Evolutionary conservation across 768 basidiomycete species (phyloP).

Genomic region (Lentinula sp.): DNA sequence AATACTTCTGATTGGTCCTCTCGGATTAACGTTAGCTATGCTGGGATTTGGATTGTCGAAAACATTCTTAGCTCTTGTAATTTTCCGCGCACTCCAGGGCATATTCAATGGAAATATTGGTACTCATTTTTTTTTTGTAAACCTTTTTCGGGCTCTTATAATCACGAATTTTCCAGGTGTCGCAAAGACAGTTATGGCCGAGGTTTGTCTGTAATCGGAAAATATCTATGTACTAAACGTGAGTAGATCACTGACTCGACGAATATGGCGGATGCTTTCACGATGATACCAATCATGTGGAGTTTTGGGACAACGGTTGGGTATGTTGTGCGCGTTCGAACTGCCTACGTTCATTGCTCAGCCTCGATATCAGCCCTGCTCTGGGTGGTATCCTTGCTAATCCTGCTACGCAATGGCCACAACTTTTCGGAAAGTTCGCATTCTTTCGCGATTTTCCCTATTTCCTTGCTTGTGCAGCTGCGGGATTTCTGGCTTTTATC

Average conservation of each 20-base stretch:
- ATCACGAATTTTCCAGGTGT: slow-evolving; percentile 10
- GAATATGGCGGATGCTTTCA: slow-evolving; percentile 22
- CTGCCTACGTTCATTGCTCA: neutral
- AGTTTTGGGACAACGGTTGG: slow-evolving; percentile 19
- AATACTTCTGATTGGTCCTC: slow-evolving; percentile 21
- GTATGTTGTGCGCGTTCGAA: slow-evolving; percentile 7
- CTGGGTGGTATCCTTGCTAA: slow-evolving; percentile 26
- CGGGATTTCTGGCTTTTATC: slow-evolving; percentile 16
- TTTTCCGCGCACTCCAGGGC: slow-evolving; percentile 20
- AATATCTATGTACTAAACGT: neutral
- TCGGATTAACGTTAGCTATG: slow-evolving; percentile 20
- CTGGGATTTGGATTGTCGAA: slow-evolving; percentile 23
- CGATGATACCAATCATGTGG: slow-evolving; percentile 20
- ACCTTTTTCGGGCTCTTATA: neutral
- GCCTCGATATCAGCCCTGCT: slow-evolving; percentile 13
- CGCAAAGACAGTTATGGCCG: slow-evolving; percentile 23
- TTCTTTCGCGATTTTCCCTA: slow-evolving; percentile 27
- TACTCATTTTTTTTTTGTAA: neutral
- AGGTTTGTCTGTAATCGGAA: slow-evolving; percentile 13
- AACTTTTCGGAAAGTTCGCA: slow-evolving; percentile 14
- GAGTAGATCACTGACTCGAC: slow-evolving; percentile 21
- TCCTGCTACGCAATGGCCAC: slow-evolving; percentile 21
- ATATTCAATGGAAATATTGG: slow-evolving; percentile 26
- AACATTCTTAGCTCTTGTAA: slow-evolving; percentile 17
- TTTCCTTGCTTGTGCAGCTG: slow-evolving; percentile 27